A percentile compares a stretch with the other conserved stretches of the same genome.
These are phyloP conservation scores for Saposhnikovia divaricata DNA, from an alignment of 129 eudicot species.

Conservation along the genomic window DNA sequence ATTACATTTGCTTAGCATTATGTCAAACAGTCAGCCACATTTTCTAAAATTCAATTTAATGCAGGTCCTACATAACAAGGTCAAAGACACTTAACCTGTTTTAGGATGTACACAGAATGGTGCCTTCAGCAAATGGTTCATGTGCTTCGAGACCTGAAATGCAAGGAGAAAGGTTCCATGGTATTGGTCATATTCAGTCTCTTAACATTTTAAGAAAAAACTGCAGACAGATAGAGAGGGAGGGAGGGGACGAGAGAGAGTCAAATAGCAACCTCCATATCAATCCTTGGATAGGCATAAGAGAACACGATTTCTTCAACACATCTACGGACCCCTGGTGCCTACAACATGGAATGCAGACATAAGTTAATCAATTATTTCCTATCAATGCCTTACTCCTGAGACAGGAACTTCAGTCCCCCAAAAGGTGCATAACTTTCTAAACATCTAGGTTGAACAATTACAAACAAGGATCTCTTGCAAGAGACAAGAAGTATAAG, in stretches of 20 bases:
- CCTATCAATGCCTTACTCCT: not conserved
- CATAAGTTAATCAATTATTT: not conserved
- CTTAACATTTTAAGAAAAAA: not conserved
- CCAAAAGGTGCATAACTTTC: not conserved
- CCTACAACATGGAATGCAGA: constrained; percentile 34
- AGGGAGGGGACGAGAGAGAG: not conserved
- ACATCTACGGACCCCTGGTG: constrained; percentile 58
- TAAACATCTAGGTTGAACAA: not conserved
- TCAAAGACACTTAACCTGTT: constrained; percentile 53
- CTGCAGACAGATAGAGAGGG: not conserved
- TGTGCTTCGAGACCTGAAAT: constrained; percentile 86
- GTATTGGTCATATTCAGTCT: not conserved
- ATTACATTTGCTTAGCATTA: not conserved
- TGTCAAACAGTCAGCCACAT: not conserved
- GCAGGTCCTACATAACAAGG: not conserved
- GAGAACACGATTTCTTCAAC: constrained; percentile 88
- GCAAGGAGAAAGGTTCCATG: constrained; percentile 8
- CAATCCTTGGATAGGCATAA: constrained; percentile 89
- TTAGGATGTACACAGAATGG: constrained; percentile 95
- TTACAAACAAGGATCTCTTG: not conserved
- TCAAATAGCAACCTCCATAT: constrained; percentile 59
- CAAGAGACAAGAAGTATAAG: not conserved
- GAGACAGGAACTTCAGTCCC: constrained; percentile 1
- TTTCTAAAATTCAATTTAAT: too few species aligned
- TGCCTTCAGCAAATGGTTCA: constrained; percentile 95